Conservation (phyloP, 176 grass and related monocot genomes). For the Saccharum officinarum region DNA sequence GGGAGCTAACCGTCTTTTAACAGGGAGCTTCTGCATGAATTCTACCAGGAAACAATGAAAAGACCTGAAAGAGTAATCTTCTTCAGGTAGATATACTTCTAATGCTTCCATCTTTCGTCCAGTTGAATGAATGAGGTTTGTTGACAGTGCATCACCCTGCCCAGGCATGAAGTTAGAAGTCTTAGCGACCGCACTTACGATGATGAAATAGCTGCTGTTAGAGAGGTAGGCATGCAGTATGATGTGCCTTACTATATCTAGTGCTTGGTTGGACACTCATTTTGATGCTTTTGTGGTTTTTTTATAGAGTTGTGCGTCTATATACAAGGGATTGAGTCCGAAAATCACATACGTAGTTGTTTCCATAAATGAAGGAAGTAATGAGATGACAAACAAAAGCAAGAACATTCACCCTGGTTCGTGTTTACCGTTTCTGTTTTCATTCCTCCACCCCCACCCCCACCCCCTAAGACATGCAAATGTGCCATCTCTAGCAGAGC, state of each 20-base stretch:
- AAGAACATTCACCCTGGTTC: too few species aligned
- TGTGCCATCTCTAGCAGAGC: too few species aligned
- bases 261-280: background rate
- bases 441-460: too few species aligned
- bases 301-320: background rate
- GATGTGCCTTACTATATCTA: background rate
- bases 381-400: too few species aligned
- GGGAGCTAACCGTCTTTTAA: background rate
- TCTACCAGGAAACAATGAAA: background rate
- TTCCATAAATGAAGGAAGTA: too few species aligned
- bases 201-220: background rate
- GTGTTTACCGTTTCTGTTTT: too few species aligned
- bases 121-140: background rate
- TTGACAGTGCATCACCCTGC: background rate
- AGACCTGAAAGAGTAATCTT: background rate
- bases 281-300: background rate
- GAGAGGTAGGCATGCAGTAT: background rate
- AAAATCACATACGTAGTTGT: background rate
- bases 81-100: background rate
- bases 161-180: background rate
- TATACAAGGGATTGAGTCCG: background rate
- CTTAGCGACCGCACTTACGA: too few species aligned
- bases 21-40: background rate
- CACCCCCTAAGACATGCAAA: too few species aligned
- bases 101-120: background rate